These are phyloP conservation scores for Acacia pycnantha DNA, from an alignment of 331 rosid genomes.

Conservation along the genomic window DNA sequence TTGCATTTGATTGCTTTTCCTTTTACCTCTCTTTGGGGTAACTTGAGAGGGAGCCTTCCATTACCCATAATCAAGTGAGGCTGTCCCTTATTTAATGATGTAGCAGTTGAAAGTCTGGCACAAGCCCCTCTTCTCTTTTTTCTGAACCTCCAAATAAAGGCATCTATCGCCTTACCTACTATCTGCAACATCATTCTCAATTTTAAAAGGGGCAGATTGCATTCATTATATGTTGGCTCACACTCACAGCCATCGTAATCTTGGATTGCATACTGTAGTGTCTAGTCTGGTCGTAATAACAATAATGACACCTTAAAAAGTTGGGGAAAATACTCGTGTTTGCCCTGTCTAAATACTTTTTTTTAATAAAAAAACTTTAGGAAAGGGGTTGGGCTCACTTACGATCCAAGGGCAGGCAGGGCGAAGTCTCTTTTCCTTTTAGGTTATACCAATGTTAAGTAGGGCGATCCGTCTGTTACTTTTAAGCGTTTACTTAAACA, in stretches of 20 bases:
- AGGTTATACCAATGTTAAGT: no score
- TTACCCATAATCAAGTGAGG: neutral
- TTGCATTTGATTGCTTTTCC: neutral
- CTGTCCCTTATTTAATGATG: neutral
- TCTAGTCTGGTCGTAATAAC: neutral
- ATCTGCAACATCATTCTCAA: neutral
- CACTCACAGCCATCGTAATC: neutral
- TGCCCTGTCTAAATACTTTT: neutral
- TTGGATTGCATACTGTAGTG: neutral
- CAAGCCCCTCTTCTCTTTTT: neutral
- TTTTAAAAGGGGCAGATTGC: neutral
- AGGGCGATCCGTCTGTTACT: no score
- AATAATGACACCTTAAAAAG: neutral
- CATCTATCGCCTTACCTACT: neutral
- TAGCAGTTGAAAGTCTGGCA: neutral
- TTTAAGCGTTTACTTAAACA: no score
- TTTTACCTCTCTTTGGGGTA: neutral
- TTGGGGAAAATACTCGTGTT: conserved; percentile 1
- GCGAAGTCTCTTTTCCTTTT: no score
- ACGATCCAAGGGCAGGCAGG: no score
- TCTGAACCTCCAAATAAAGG: neutral
- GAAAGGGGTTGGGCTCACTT: no score
- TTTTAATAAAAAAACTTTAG: no score
- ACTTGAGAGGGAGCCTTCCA: neutral
- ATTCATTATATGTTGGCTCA: neutral